Evolutionary conservation across 2,329 filamentous ascomycete species (phyloP), one percentile per base, ranked within the genome.

Genomic region (Aspergillus aculeatinus): DNA sequence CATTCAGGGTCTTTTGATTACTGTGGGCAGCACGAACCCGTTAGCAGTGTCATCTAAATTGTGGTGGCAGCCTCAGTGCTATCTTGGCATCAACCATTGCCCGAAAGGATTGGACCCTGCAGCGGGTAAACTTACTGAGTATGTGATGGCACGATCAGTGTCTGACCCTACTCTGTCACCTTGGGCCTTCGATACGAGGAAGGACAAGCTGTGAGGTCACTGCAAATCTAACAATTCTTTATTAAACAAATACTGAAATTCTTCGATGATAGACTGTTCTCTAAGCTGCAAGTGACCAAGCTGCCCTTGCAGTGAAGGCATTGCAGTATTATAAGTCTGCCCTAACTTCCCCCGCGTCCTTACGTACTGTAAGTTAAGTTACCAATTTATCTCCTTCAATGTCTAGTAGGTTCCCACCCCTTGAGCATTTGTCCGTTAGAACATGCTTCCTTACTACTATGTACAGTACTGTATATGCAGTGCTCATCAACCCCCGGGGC

Each of bases 1-100:
- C 53, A 55, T 55, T 55, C 53, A 55, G 53, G 53, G 53, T 55
- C 53, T 35, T 48, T 55, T 35, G 19, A 55, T 55, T 55, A 42
- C 53, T 27, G 42, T 55, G 53, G 53, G 53, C 53, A 48, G 29
- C 19, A 29, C 47, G 23, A 44, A 44, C 42, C 42, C 42, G 53
- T 47, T 55, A 48, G 53, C 53, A 35, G 53, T 55, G 44, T 55
- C 53, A 55, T 19, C 21, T 55, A 48, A 23, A 55, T 29, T 55
- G 27, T 23, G 39, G 39, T 19, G 39, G 39, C 39, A 44, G 39
- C 39, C 39, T 44, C 16, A n/a, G 39, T 44, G 39, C 39, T 16
- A 16, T 44, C 39, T 44, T 19, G 39, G 39, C 39, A 44, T 44
- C 39, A 16, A 44, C 39, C 39, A 44, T 44, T 16, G 16, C 47